These are phyloP conservation scores for Pleurotus tuber-regium DNA, from an alignment of 768 basidiomycete species.

Conservation along the genomic window DNA sequence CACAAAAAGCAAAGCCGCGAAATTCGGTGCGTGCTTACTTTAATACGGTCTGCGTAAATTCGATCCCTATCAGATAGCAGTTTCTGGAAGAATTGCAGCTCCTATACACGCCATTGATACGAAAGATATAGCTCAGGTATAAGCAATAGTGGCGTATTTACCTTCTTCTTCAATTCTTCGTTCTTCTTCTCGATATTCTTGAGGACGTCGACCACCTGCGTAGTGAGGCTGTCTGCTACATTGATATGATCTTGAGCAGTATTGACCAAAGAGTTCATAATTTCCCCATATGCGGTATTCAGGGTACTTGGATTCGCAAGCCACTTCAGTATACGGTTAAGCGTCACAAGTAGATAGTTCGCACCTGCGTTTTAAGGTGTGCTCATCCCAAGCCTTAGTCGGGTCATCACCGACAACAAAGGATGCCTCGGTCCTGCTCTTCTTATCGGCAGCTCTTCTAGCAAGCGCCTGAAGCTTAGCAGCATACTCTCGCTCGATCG, in stretches of 20 bases:
- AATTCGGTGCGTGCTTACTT: conserved; percentile 42
- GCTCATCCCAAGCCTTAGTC: conserved; percentile 56
- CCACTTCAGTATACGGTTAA: conserved; percentile 12
- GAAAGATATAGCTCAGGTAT: conserved; percentile 10
- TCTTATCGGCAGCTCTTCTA: conserved; percentile 72
- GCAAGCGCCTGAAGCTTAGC: conserved; percentile 62
- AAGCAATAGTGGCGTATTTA: conserved; percentile 19
- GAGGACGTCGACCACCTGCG: conserved; percentile 64
- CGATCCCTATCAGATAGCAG: conserved; percentile 69
- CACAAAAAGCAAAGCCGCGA: conserved; percentile 9
- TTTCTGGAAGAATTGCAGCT: conserved; percentile 70
- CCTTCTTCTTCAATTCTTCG: conserved; percentile 71
- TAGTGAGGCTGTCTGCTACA: conserved; percentile 58
- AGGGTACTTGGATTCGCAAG: conserved; percentile 51
- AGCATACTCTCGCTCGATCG: conserved; percentile 79
- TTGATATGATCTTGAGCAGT: conserved; percentile 68
- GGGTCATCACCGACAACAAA: conserved; percentile 69
- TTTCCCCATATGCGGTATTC: conserved; percentile 64
- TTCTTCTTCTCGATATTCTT: conserved; percentile 57
- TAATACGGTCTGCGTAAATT: conserved; percentile 62
- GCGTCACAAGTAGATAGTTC: conserved; percentile 12
- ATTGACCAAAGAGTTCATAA: conserved; percentile 58
- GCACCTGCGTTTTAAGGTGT: conserved; percentile 55
- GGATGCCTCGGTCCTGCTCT: conserved; percentile 49
- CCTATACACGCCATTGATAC: no score